Conservation (phyloP, 2,329 filamentous ascomycete genomes). For the Pseudophaeomoniella oleicola region DNA sequence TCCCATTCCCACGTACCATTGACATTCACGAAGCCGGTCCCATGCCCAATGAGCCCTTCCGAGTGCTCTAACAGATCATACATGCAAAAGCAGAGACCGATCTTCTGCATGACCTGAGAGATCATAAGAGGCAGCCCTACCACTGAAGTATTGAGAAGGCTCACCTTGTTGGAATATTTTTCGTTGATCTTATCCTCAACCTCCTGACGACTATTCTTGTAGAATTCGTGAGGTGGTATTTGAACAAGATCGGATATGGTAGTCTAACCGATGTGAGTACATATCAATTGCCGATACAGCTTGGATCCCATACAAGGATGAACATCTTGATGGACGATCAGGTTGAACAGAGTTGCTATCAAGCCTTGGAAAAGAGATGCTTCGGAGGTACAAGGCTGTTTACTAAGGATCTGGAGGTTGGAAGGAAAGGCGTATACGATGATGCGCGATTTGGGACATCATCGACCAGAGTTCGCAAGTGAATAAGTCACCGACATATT, state of each 20-base stretch:
- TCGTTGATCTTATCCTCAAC: slow-evolving; percentile 95
- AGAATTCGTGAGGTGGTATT: slow-evolving; percentile 78
- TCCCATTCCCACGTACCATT: too few species aligned
- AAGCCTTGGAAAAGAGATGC: too few species aligned
- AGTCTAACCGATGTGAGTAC: slow-evolving; percentile 40
- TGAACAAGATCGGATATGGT: slow-evolving; percentile 91
- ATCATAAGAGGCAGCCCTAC: background rate
- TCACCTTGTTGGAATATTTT: slow-evolving; percentile 87
- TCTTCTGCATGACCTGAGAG: slow-evolving; percentile 66
- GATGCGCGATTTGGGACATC: too few species aligned
- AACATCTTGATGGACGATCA: slow-evolving; percentile 10
- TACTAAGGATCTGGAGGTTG: background rate
- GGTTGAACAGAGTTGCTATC: too few species aligned
- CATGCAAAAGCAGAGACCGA: slow-evolving; percentile 84
- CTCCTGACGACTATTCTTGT: slow-evolving; percentile 64
- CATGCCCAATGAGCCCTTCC: slow-evolving; percentile 86
- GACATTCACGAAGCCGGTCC: slow-evolving; percentile 81
- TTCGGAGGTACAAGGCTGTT: too few species aligned
- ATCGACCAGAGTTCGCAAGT: too few species aligned
- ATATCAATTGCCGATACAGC: background rate
- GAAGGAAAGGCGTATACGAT: too few species aligned
- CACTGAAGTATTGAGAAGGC: background rate
- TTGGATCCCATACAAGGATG: slow-evolving; percentile 11
- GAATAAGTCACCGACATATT: too few species aligned
- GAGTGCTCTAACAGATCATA: slow-evolving; percentile 83